Evolutionary conservation across 2,329 filamentous ascomycete species (phyloP).

Genomic region (Venturia nashicola): DNA sequence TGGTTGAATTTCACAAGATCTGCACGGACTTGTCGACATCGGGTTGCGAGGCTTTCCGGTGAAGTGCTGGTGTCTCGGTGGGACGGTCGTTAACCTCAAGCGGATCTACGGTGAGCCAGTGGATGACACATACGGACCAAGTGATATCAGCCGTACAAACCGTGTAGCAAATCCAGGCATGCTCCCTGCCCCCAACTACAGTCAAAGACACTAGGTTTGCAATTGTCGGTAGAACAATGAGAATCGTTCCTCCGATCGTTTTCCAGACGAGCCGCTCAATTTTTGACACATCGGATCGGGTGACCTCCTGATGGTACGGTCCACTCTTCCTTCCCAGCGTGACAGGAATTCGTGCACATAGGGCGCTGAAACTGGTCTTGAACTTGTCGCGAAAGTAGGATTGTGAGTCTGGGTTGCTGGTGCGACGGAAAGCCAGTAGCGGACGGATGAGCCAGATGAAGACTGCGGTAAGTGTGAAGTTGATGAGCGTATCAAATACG

Average conservation of each 20-base stretch:
- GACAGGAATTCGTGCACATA: conserved; percentile 9
- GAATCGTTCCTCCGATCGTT: conserved; percentile 20
- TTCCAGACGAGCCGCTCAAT: conserved; percentile 20
- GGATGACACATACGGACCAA: conserved; percentile 21
- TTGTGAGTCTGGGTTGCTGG: neutral
- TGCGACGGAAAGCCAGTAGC: conserved; percentile 14
- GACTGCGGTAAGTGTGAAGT: conserved; percentile 25
- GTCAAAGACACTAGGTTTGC: conserved; percentile 24
- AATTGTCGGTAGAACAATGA: conserved; percentile 27
- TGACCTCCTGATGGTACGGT: neutral
- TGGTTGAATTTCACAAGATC: neutral
- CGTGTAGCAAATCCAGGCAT: conserved; percentile 29
- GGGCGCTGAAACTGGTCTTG: conserved; percentile 9
- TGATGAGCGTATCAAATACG: conserved; percentile 26
- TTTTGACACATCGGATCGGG: neutral
- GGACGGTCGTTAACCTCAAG: conserved; percentile 14
- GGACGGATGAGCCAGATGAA: conserved; percentile 26
- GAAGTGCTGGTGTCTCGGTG: conserved; percentile 10
- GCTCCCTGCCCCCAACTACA: conserved; percentile 20
- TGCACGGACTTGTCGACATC: neutral
- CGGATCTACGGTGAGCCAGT: conserved; percentile 23
- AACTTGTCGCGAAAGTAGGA: conserved; percentile 8
- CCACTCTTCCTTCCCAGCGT: neutral
- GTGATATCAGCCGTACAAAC: conserved; percentile 29
- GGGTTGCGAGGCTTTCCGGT: conserved; percentile 8